Evolutionary conservation across 768 basidiomycete species (phyloP), one percentile per base, ranked within the genome.

Genomic region (Artomyces pyxidatus): DNA sequence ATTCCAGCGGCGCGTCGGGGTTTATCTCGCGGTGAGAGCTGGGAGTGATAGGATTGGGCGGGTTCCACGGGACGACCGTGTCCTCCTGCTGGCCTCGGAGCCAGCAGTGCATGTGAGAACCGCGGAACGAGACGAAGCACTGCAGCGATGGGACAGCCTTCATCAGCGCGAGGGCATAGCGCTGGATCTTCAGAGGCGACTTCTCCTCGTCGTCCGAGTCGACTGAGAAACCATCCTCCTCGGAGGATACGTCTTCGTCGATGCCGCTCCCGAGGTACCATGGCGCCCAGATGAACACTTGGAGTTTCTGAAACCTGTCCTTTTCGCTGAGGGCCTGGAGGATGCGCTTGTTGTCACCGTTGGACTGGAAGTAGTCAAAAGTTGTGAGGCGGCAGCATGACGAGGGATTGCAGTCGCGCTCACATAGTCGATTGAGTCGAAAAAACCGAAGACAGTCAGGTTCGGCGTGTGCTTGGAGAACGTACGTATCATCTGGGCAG

Each of bases 211-310:
- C 43, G 8, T 45, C 46, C 26, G 53, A 54, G 14, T 27, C 50
- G 28, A 47, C 43, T 10, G 53, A 54, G 42, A 54, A 54, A 17
- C 53, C 53, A 3, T 50, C 52, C 22, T 32, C 37, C 21, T 40
- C 45, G 0, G 50, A 52, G 17, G 21, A 26, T 23, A 25, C 43
- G 16, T 45, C 35, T 4, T 54, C 47, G 23, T 48, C 51, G 12
- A 35, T 38, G n/a, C 22, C 32, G n/a, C 19, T 38, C 0, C 37
- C 45, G 32, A 48, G 22, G 23, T 48, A 39, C 14, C 48, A 47
- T 27, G 54, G 54, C 4, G 51, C 51, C 51, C 54, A 55, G 0
- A 53, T 49, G 51, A 53, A 45, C 10, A 55, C 51, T 28, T 53
- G 46, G 38, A 55, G 27, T 22, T 46, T 48, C n/a, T n/a, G n/a